Percentiles rank a stretch among this genome's conserved stretches.
phyloP scores from a whole-genome alignment of 441 rosid genomes.

The Lepidium campestre region DNA sequence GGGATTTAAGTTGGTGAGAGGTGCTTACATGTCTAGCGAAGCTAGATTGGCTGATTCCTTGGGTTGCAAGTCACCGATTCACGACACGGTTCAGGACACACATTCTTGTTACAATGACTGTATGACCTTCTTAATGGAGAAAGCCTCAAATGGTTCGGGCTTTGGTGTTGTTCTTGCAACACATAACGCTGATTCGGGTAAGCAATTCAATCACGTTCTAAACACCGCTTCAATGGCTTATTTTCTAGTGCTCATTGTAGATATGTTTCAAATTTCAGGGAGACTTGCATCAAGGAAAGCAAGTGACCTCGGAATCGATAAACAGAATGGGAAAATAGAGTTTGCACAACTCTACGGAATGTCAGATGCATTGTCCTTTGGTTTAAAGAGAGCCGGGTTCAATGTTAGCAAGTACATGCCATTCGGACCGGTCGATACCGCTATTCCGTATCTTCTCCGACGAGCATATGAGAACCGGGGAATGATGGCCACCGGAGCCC shows the following conservation, averaged over 20 bases:
- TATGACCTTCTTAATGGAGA: constrained; percentile 61
- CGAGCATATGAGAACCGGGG: constrained; percentile 94
- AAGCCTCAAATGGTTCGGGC: constrained; percentile 39
- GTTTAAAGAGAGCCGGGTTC: constrained; percentile 77
- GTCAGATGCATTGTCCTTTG: constrained; percentile 72
- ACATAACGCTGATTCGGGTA: constrained; percentile 79
- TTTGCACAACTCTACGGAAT: constrained; percentile 92
- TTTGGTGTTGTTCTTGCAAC: constrained; percentile 68
- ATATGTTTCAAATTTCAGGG: constrained; percentile 29
- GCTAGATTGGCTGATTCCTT: constrained; percentile 49
- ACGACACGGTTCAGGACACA: constrained; percentile 56
- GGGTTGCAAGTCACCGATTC: constrained; percentile 71
- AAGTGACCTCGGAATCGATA: constrained; percentile 49
- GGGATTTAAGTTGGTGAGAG: constrained; percentile 83
- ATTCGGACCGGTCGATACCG: constrained; percentile 62
- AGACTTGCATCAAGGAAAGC: constrained; percentile 58
- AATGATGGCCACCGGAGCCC: constrained; percentile 49
- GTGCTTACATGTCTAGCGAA: constrained; percentile 84
- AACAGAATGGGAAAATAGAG: constrained; percentile 45
- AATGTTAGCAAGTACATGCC: constrained; percentile 89
- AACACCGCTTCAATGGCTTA: not conserved
- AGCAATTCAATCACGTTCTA: not conserved
- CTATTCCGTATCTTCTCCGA: constrained; percentile 75
- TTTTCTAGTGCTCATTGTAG: not conserved
- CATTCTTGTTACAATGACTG: constrained; percentile 75